A percentile compares a stretch with the other conserved stretches of the same genome.
phyloP scores from a whole-genome alignment of 2,329 filamentous ascomycete genomes.

The Teratosphaeria epicoccoides region DNA sequence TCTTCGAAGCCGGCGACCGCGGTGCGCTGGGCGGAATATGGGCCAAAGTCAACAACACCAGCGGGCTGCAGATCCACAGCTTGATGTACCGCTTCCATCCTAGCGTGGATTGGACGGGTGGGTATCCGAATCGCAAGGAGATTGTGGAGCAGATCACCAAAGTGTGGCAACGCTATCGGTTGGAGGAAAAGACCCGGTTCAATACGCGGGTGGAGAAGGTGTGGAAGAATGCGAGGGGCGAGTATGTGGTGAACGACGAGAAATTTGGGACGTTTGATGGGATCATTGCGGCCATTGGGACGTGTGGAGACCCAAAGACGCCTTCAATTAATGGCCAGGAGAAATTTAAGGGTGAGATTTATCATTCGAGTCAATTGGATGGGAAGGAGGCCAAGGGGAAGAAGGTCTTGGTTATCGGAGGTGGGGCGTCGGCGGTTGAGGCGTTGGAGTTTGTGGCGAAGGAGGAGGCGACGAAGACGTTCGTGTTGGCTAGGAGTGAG shows the following conservation, averaged over 20 bases:
- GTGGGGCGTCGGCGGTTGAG: conserved; percentile 72
- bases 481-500: conserved; percentile 53
- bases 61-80: conserved; percentile 71
- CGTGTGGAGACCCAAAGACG: conserved; percentile 65
- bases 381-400: conserved; percentile 64
- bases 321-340: conserved; percentile 60
- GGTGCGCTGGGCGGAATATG: conserved; percentile 43
- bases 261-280: conserved; percentile 66
- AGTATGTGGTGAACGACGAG: conserved; percentile 68
- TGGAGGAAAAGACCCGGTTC: conserved; percentile 62
- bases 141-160: conserved; percentile 62
- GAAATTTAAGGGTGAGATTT: conserved; percentile 59
- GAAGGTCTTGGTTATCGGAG: conserved; percentile 64
- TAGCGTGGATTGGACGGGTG: conserved; percentile 59
- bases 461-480: conserved; percentile 55
- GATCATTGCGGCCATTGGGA: conserved; percentile 66
- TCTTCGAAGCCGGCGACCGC: conserved; percentile 63
- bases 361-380: conserved; percentile 66
- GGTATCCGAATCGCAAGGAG: conserved; percentile 68
- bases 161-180: conserved; percentile 64
- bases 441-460: conserved; percentile 67
- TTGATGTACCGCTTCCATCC: conserved; percentile 85
- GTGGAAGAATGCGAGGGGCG: conserved; percentile 55
- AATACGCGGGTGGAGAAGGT: conserved; percentile 58
- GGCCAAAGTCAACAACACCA: conserved; percentile 59